Evolutionary conservation across 1,139 yeast genomes (phyloP), one percentile per base, ranked within the genome.

Genomic region (Saccharomyces pastorianus): DNA sequence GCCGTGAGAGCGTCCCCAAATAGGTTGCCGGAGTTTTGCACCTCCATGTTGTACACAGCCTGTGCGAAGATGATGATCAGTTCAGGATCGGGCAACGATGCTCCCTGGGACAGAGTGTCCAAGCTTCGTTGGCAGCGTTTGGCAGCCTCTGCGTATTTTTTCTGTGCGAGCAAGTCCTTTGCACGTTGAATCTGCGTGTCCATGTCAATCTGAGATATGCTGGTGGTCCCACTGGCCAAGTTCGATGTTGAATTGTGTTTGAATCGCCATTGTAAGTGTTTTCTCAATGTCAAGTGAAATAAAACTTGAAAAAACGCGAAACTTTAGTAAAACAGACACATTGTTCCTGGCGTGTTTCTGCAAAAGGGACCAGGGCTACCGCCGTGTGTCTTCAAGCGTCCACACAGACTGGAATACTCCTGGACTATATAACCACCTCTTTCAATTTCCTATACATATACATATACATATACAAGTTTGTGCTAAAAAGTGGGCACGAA

Each of bases 111-210:
- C 8, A 14, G 11, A 14, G 42, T 56, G 56, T 81, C 85, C 66
- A 96, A 87, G 0, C 95, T 93, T 53, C 82, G 82, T 0, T 88
- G 91, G 59, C 87, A 88, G 55, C 76, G 74, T 56, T 83, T 89
- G 1, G 82, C 82, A 0, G 97, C 91, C 29, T 69, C 68, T 48
- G 85, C 95, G 66, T 76, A 89, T 48, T 84, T 76, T 64, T 82
- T 83, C 26, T 75, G 71, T 1, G 89, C 85, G 8, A 34, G 23
- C 42, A 34, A 34, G 2, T 14, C 42, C 11, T 11, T 34, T 34
- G 42, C 42, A 14, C 23, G 8, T 34, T 34, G 42, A 34, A 34
- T 34, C 23, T 34, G 42, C 4, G 42, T 14, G 20, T 34, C 42
- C 42, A 34, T 34, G 20, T 34, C 42, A 14, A 6, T 8, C 13